Evolutionary conservation across 306 rosid species (phyloP), one percentile per base, ranked within the genome.

Genomic region (Cyclanthera cordifolia): DNA sequence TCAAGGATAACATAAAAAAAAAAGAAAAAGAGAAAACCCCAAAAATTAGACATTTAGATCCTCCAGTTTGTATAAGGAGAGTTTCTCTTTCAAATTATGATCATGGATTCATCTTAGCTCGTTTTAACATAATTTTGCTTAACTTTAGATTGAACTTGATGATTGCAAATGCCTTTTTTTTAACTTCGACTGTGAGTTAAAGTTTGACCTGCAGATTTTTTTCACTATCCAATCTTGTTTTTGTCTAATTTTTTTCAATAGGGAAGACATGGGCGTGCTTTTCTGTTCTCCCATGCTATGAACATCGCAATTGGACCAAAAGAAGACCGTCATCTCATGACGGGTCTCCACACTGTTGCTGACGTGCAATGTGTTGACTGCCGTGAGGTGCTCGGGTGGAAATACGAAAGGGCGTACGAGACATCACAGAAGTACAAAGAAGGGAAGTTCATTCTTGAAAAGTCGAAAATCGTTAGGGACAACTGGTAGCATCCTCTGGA

Each of bases 301-400:
- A 93, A 89, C 74, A 24, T 93, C 57, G 76, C 77, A 13, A 82
- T 86, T 0, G 98, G 98, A 68, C 86, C 95, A 67, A 93, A 80
- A 77, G 98, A 93, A 78, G 96, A 93, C 78, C 80, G 98, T 46
- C 84, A 85, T 86, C 95, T 93, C 71, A 1, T 85, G 81, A 93
- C 98, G 17, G 96, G 98, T 72, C 98, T 89, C 71, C 98, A 93
- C 76, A 93, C 98, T 21, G 98, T 93, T 67, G 94, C 96, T 25
- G 98, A 93, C 76, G 76, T 93, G 61, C 79, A 75, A 55, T 93
- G 98, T 59, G 82, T 84, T 12, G 96, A 89, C 79, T 93, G 98
- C 82, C 88, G 75, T 14, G 93, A 82, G 88, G 86, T 89, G 66
- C 74, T 93, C 75, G 98, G 98, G 17, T 93, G 98, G 98, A 93